Percentiles rank a stretch among this genome's conserved stretches.
Conservation (phyloP, 2,329 filamentous ascomycete species). For the Geosmithia flava region DNA sequence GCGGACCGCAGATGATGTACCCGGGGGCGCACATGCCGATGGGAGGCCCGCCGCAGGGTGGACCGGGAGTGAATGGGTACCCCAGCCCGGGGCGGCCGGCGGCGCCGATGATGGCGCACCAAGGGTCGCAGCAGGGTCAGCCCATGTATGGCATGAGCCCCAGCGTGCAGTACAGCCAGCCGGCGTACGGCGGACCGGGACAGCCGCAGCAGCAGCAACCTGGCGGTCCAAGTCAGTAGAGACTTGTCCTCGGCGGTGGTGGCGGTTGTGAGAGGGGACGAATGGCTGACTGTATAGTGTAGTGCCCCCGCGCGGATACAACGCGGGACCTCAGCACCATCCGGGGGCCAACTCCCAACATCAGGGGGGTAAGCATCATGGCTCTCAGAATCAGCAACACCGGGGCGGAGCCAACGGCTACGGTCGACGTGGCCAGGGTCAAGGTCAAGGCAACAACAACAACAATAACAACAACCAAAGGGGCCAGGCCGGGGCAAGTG, state of each 20-base stretch:
- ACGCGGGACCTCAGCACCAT: conserved; percentile 48
- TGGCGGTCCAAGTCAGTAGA: conserved; percentile 55
- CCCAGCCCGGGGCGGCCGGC: conserved; percentile 73
- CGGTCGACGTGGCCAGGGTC: conserved; percentile 32
- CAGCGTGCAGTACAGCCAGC: conserved; percentile 62
- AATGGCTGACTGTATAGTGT: conserved; percentile 34
- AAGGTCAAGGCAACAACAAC: conserved; percentile 21
- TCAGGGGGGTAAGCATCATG: conserved; percentile 41
- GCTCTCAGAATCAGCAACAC: conserved; percentile 39
- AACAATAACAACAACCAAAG: conserved; percentile 21
- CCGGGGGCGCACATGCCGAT: conserved; percentile 53
- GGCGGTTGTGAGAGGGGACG: conserved; percentile 4
- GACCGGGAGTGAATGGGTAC: conserved; percentile 62
- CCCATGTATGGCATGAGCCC: conserved; percentile 66
- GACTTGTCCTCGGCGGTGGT: conserved; percentile 1
- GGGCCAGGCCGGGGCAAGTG: conserved; percentile 17
- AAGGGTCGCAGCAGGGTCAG: conserved; percentile 87
- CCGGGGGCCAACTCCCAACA: conserved; percentile 56
- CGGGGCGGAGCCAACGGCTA: conserved; percentile 42
- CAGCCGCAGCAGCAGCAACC: conserved; percentile 53
- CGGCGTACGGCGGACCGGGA: conserved; percentile 39
- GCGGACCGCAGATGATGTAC: conserved; percentile 74
- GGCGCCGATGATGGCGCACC: conserved; percentile 88
- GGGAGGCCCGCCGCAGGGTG: conserved; percentile 40
- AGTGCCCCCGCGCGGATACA: conserved; percentile 47